Evolutionary conservation across 179 eudicot genomes (phyloP).

Genomic region (Drosera spatulata): DNA sequence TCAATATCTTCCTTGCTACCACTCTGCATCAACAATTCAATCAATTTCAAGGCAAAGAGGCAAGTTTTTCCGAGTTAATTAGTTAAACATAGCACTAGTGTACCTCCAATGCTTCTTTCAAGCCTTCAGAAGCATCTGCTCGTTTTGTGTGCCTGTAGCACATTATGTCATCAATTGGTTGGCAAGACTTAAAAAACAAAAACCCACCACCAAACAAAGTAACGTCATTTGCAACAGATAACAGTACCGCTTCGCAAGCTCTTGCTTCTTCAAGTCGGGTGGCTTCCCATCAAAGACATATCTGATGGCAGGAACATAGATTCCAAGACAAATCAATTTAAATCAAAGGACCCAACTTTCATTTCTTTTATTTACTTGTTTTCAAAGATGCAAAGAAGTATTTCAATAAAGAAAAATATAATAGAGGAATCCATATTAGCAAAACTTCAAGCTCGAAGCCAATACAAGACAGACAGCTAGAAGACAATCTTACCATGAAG

Average conservation of each 20-base stretch:
- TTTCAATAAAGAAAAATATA: too few species aligned
- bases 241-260: conserved; percentile 89
- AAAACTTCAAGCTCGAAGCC: too few species aligned
- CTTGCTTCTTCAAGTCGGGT: conserved; percentile 94
- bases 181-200: not conserved
- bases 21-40: conserved; percentile 33
- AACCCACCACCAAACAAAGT: not conserved
- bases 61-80: too few species aligned
- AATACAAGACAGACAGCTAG: too few species aligned
- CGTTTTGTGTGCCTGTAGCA: conserved; percentile 62
- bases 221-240: not conserved
- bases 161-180: not conserved
- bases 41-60: not conserved
- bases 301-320: conserved; percentile 19
- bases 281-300: conserved; percentile 96
- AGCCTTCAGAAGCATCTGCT: conserved; percentile 85
- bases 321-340: conserved; percentile 2
- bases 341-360: not conserved
- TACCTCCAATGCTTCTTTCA: conserved; percentile 77
- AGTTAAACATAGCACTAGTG: not conserved
- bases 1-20: conserved; percentile 86
- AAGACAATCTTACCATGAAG: too few species aligned
- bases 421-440: too few species aligned
- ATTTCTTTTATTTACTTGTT: too few species aligned
- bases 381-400: too few species aligned